Conservation (phyloP, 768 basidiomycete genomes). For the Agrocybe praecox region DNA sequence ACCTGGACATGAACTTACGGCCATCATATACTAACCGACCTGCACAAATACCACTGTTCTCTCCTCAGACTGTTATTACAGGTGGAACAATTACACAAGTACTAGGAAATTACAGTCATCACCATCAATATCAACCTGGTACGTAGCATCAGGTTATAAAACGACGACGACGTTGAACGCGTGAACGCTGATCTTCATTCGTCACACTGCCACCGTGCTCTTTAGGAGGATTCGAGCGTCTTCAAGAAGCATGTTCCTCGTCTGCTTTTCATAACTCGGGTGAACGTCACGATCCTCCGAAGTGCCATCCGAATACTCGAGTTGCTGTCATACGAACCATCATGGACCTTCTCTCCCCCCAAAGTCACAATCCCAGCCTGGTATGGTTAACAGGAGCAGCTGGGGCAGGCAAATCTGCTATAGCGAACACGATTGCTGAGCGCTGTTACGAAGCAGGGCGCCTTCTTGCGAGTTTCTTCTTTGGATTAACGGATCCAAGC, state of each 20-base stretch:
- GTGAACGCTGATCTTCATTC: not conserved
- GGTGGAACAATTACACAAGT: not conserved
- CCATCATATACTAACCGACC: not conserved
- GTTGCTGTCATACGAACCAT: constrained; percentile 6
- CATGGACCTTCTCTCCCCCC: not conserved
- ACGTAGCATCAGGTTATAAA: not conserved
- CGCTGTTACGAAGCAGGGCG: not conserved
- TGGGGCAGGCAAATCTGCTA: constrained; percentile 21
- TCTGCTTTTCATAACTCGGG: constrained; percentile 10
- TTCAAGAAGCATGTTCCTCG: not conserved
- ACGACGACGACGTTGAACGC: too few species aligned
- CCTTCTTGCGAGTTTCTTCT: constrained; percentile 17
- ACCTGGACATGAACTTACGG: not conserved
- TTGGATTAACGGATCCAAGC: constrained; percentile 1
- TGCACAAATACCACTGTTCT: not conserved
- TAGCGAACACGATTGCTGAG: constrained; percentile 16
- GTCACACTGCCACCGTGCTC: not conserved
- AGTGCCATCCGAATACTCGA: constrained; percentile 17
- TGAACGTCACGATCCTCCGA: constrained; percentile 9
- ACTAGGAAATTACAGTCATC: not conserved
- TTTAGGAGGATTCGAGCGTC: not conserved
- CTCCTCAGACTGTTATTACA: not conserved
- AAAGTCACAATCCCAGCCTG: not conserved
- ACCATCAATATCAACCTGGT: not conserved
- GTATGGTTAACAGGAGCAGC: constrained; percentile 19